Base-by-base conservation (phyloP, 1,284 basidiomycete species). In the Hypsizygus ulmarius region DNA sequence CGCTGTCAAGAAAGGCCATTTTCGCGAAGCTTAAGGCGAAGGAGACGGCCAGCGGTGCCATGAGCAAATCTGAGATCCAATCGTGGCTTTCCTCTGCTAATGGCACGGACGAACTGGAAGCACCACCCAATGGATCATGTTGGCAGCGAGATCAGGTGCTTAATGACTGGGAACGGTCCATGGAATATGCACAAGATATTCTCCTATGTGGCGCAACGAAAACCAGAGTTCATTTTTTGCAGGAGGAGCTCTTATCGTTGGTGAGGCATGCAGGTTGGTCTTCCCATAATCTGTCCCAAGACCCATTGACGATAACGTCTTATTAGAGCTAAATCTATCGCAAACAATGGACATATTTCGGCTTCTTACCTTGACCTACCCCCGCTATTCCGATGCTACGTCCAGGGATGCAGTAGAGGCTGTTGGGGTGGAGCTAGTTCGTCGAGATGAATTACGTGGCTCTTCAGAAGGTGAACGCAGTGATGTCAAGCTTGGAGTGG, bases 311-410 rank as follows among this genome's bases (percentile, higher is more conserved):
- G 30, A 28, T 37, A 44, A 49, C 44, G 47, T n/a, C 37, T 42
- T 49, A 19, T n/a, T 47, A 90, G 87, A 86, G 60, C 71, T 92
- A 40, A 74, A 70, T 39, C 67, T 85, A 30, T 70, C 78, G 0
- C 84, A 91, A 61, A 75, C 73, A 14, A 62, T 84, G 63, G 89
- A 92, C 59, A 64, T 94, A 25, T 86, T 93, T 64, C 74, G 76
- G 52, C 68, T 92, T 1, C 68, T 93, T 39, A 84, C 84, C 1
- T 68, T 82, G 37, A 92, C 87, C 0, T 87, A 90, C 62, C 77
- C 87, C 10, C 81, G 84, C 56, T 93, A 93, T 70, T 69, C 80
- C 38, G 91, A 94, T 62, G 67, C 77, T 2, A 63, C 73, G 43
- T 93, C 91, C 1, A 73, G 85, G 49, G 74, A 81, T 41, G 84